Evolutionary conservation across 768 basidiomycete species (phyloP), one percentile per base, ranked within the genome.

Genomic region (Termitomyces sp.): DNA sequence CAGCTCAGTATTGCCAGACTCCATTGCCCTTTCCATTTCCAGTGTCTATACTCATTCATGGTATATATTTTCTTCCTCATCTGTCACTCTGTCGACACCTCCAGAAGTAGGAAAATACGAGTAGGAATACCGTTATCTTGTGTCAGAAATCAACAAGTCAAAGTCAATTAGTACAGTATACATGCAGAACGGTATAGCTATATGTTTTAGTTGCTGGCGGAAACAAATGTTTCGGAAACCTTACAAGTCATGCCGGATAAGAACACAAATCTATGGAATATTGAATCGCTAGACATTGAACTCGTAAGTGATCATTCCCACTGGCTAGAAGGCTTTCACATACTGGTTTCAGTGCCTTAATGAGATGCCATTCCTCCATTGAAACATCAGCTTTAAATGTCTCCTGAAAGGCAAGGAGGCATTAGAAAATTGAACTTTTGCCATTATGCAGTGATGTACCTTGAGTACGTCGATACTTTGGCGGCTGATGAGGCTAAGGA

Each of bases 381-480:
- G 88, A 81, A 22, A 94, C 93, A 69, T 98, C 92, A 26, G 85
- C 79, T 75, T 92, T 89, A 79, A 98, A 98, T 18, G 87, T 85
- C 28, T 79, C 78, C 93, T 95, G 61, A 26, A 65, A 53, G 58
- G 47, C 42, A 22, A 52, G n/a, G 18, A 60, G 46, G 49, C 33
- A 33, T 53, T 16, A 54, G 55, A 49, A 10, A n/a, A 43, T 9
- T 58, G 32, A 54, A 30, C 30, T 30, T 30, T 47, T 35, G 52
- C 42, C 14, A 45, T 59, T 44, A 58, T 18, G 58, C 26, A 53
- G 35, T 36, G n/a, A 56, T 65, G 36, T 65, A 90, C 87, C 89
- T 98, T 99, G 47, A 98, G 80, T 8, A 95, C 91, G 71, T 98
- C 97, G 61, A 99, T 98, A 64, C 92, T 94, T 71, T 88, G 86